Evolutionary conservation across 495 filamentous ascomycete genomes (phyloP).

Genomic region (Penicillium cinerascens): DNA sequence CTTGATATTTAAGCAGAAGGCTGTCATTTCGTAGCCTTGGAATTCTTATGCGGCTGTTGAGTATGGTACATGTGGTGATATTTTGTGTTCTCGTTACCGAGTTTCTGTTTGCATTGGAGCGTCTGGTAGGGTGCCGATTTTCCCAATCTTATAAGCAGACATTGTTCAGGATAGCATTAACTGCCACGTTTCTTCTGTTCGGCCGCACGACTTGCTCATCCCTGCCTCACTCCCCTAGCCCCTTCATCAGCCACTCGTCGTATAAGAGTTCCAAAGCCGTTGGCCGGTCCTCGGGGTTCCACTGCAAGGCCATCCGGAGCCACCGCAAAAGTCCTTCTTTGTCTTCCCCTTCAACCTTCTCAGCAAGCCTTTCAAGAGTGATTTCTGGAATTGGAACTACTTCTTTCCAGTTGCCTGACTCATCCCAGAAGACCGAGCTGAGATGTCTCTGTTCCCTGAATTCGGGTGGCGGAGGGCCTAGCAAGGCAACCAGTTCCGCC

Average conservation of each 20-base stretch:
- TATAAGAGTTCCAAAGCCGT: constrained; percentile 36
- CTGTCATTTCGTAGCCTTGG: too few relatives aligned
- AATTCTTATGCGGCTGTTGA: too few relatives aligned
- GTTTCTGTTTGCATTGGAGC: too few relatives aligned
- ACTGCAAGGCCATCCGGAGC: constrained; percentile 38
- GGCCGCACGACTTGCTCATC: too few relatives aligned
- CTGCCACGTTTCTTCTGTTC: too few relatives aligned
- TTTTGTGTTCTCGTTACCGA: too few relatives aligned
- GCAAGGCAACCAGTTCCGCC: constrained; percentile 36
- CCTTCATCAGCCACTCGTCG: constrained; percentile 14
- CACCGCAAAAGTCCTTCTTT: constrained; percentile 32
- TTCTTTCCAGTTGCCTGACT: constrained; percentile 21
- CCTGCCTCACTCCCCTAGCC: not conserved
- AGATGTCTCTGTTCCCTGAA: constrained; percentile 24
- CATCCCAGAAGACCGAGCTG: constrained; percentile 22
- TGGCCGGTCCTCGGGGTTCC: constrained; percentile 40
- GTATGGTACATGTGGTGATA: too few relatives aligned
- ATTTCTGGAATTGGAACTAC: constrained; percentile 16
- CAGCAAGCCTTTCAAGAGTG: constrained; percentile 6
- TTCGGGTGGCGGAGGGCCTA: constrained; percentile 37
- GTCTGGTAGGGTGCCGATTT: too few relatives aligned
- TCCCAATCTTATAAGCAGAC: too few relatives aligned
- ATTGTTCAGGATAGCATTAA: too few relatives aligned
- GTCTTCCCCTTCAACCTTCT: constrained; percentile 24
- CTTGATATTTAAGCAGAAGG: too few relatives aligned